Evolutionary conservation across 2,329 filamentous ascomycete species (phyloP), one percentile per base, ranked within the genome.

Genomic region (Ceratocystis variospora): DNA sequence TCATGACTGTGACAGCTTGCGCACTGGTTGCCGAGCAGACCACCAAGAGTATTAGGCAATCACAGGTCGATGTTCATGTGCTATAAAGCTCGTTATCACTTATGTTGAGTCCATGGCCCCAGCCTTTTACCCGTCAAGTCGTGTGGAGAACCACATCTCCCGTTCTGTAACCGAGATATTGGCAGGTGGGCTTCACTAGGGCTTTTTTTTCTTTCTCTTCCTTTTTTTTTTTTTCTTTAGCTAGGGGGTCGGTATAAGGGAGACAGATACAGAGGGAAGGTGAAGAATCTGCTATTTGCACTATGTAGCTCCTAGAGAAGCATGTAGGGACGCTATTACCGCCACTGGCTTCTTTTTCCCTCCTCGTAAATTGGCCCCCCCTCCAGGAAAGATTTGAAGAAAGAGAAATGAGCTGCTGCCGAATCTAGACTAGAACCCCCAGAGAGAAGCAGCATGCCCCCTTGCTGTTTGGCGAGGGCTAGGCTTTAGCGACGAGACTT

Each of bases 71-170:
- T 48, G 17, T 4, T 33, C 46, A 48, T 22, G 48, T 53, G 10
- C 37, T 15, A 41, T 15, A 15, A 41, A 12, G 37, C 4, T 8
- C 3, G 10, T 48, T 48, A 4, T 48, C 46, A n/a, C 46, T 53
- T 3, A 15, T 53, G 8, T 2, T n/a, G 19, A 10, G 25, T 3
- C 48, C 48, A 53, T 53, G 19, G 37, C 10, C 48, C 25, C 15
- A 25, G 7, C 48, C 19, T 59, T 31, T n/a, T 10, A 25, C 5
- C 55, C 7, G 7, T 19, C 53, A 57, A 57, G 22, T 31, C 10
- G 37, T 59, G 55, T 59, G 55, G 55, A 59, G 55, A 33, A 59
- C 19, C 55, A 19, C 55, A 37, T 59, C 55, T 59, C 28, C 55
- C 55, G 55, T 59, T 17, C 17, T 37, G 28, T 37, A 59, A 17